phyloP scores from a whole-genome alignment of 2,329 filamentous ascomycete genomes.

The Lachnellula arida region DNA sequence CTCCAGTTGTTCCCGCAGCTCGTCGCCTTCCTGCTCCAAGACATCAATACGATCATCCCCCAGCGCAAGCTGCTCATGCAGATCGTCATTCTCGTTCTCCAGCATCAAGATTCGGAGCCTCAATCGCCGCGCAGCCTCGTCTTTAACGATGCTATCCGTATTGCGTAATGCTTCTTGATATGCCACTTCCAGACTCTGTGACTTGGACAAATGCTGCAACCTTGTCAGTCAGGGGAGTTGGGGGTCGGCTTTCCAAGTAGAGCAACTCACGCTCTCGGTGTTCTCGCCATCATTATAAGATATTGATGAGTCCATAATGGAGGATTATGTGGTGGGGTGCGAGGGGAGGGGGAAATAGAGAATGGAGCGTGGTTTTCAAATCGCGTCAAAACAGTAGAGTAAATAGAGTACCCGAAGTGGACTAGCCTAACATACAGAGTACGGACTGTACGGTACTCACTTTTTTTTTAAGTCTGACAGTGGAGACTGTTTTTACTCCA shows the following conservation, averaged over 20 bases:
- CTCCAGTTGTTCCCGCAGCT: constrained; percentile 44
- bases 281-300: constrained; percentile 26
- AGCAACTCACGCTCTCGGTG: constrained; percentile 24
- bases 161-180: constrained; percentile 63
- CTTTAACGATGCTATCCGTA: constrained; percentile 63
- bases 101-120: constrained; percentile 66
- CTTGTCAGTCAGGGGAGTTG: constrained; percentile 9
- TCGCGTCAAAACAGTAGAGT: neutral
- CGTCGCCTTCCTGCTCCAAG: constrained; percentile 46
- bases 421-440: neutral
- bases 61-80: constrained; percentile 58
- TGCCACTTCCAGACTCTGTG: constrained; percentile 57
- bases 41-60: constrained; percentile 56
- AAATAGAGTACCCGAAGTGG: constrained; percentile 4
- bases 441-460: too few relatives aligned
- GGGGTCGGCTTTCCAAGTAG: neutral
- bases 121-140: constrained; percentile 69
- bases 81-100: constrained; percentile 66
- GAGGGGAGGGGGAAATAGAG: neutral
- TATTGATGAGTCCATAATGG: constrained; percentile 27
- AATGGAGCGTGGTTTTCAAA: neutral
- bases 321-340: neutral
- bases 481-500: too few relatives aligned
- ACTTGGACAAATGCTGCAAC: constrained; percentile 27
- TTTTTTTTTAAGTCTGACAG: too few relatives aligned